Conservation (phyloP, 2,329 filamentous ascomycete genomes). For the Dothiorella sarmentorum region DNA sequence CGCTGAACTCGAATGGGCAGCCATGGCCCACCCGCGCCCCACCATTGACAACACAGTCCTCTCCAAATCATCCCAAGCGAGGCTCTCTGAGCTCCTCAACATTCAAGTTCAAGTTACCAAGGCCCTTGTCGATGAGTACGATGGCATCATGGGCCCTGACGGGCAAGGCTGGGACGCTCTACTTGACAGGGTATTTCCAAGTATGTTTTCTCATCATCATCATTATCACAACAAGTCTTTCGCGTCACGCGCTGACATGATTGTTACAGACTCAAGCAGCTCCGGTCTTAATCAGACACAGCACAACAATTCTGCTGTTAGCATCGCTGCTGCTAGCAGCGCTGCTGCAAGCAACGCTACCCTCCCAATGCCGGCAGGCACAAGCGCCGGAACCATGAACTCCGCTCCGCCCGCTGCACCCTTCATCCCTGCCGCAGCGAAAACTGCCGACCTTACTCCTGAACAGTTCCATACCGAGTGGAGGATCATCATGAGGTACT, state of each 20-base stretch:
- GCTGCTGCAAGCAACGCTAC: too few species aligned
- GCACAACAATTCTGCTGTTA: too few species aligned
- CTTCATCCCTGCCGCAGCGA: neutral
- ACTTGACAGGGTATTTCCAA: neutral
- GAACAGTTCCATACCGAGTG: neutral
- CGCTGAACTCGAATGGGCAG: too few species aligned
- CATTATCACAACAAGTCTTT: neutral
- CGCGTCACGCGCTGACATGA: too few species aligned
- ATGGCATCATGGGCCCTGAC: neutral
- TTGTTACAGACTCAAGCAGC: neutral
- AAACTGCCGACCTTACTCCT: neutral
- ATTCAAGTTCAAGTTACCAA: neutral
- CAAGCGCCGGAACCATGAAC: too few species aligned
- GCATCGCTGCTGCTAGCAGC: too few species aligned
- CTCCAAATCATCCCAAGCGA: neutral
- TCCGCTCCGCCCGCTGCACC: neutral
- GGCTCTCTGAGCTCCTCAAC: neutral
- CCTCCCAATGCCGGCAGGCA: too few species aligned
- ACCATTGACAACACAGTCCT: neutral
- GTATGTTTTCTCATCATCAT: neutral
- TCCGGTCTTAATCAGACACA: too few species aligned
- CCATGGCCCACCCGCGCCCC: neutral
- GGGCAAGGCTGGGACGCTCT: neutral
- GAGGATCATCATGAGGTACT: neutral
- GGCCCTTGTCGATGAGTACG: neutral